Base-by-base conservation (phyloP, 495 filamentous ascomycete genomes). In the Wilcoxina mikolae region DNA sequence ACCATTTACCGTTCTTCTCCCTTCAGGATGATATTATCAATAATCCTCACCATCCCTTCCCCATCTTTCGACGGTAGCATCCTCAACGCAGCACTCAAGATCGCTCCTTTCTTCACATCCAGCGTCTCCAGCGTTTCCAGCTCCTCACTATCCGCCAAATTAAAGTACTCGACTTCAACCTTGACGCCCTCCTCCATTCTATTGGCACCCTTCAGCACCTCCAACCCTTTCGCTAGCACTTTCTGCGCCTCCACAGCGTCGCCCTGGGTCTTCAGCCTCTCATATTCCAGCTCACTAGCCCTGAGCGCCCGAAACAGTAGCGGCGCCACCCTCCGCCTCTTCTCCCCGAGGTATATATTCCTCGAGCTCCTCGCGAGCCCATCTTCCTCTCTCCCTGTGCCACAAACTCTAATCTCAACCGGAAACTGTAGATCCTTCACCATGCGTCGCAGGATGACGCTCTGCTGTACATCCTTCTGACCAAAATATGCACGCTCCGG, bases 391-490 rank as follows among this genome's bases (percentile, higher is more conserved):
- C 91, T 73, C 35, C 76, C 68, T 1, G 91, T 98, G 3, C 75
- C 66, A 2, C 82, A 79, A 31, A 96, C 73, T 3, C 80, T 71
- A 1, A 96, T 78, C 42, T 87, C 76, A 2, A 77, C 83, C 22
- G 82, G 76, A n/a, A 96, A 61, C 65, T 84, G 81, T 58, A 99
- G 89, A 64, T 99, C 91, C 58, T 77, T 70, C 2, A 95, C 84
- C 79, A 99, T 77, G 5, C 84, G 77, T 67, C 77, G 78, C 62
- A 99, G 85, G 4, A 99, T 76, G 5, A 90, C 84, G 0, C 87
- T 93, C 70, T 99, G 91, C 69, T 99, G 91, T 17, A 95, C 78
- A 62, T 99, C 91, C 71, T 99, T 96, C 70, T 96, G 93, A 0
- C 91, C 91, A 68, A 99, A 95, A 66, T 95, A 99, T 0, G 88